Conservation (phyloP, 352 stramenopile genomes). For the Sclerospora graminicola region DNA sequence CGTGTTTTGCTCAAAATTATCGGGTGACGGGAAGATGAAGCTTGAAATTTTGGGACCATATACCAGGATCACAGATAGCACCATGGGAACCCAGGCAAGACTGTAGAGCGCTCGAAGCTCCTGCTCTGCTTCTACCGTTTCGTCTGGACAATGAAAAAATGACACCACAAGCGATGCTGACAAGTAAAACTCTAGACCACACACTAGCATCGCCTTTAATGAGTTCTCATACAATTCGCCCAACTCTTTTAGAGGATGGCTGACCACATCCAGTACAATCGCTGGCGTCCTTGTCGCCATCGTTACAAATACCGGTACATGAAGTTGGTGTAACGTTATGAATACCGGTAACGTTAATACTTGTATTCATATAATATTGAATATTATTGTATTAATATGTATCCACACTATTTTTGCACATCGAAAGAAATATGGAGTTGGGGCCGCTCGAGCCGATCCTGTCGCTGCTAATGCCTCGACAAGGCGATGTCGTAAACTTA, state of each 20-base stretch:
- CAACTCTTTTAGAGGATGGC: slow-evolving; percentile 29
- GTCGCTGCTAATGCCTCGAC: slow-evolving; percentile 28
- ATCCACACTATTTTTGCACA: neutral
- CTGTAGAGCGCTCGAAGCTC: slow-evolving; percentile 64
- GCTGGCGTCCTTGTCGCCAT: slow-evolving; percentile 6
- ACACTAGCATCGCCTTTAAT: slow-evolving; percentile 50
- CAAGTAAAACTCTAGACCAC: slow-evolving; percentile 57
- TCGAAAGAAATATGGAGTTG: slow-evolving; percentile 24
- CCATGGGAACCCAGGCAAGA: slow-evolving; percentile 45
- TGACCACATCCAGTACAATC: slow-evolving; percentile 20
- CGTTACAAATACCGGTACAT: no score
- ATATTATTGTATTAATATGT: no score
- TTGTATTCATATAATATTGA: no score
- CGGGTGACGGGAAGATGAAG: slow-evolving; percentile 31
- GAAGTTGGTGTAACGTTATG: no score
- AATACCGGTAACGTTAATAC: no score
- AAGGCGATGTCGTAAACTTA: slow-evolving; percentile 26
- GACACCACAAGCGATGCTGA: slow-evolving; percentile 55
- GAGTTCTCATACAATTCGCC: slow-evolving; percentile 37
- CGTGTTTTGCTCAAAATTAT: slow-evolving; percentile 60
- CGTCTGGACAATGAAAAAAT: slow-evolving; percentile 59
- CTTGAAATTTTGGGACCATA: slow-evolving; percentile 40
- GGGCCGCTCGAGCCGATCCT: slow-evolving; percentile 43
- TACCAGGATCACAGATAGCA: slow-evolving; percentile 31
- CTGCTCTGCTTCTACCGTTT: slow-evolving; percentile 37